Percentiles rank a stretch among this genome's conserved stretches.
Conservation (phyloP, 2,329 filamentous ascomycete genomes). For the Alternaria triticimaculans region DNA sequence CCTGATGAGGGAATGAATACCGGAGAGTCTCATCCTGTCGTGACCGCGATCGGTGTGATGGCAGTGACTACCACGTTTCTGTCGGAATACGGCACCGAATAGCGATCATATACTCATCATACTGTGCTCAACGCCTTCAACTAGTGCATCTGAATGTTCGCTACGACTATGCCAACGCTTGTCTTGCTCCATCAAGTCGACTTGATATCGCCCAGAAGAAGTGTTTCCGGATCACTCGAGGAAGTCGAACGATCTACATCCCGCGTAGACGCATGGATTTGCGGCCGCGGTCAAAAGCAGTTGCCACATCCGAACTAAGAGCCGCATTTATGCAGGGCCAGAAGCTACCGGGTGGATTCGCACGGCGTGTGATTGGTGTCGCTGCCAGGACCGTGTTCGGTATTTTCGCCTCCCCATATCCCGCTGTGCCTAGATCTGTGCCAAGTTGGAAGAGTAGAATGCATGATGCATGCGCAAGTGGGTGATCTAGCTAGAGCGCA, state of each 20-base stretch:
- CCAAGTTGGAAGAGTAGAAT: background rate
- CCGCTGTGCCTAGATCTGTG: slow-evolving; percentile 1
- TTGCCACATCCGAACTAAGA: slow-evolving; percentile 4
- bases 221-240: slow-evolving; percentile 1
- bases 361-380: slow-evolving; percentile 4
- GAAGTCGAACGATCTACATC: background rate
- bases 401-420: background rate
- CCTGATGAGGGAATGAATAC: background rate
- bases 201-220: slow-evolving; percentile 15
- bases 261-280: background rate
- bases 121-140: background rate
- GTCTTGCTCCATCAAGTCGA: background rate
- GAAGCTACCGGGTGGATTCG: slow-evolving; percentile 6
- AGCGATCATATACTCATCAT: background rate
- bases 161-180: background rate
- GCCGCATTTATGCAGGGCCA: slow-evolving; percentile 7
- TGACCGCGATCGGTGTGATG: background rate
- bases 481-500: background rate
- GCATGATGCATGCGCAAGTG: background rate
- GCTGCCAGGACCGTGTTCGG: background rate
- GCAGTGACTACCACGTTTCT: background rate
- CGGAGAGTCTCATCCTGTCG: background rate
- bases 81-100: background rate
- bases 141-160: background rate
- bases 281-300: slow-evolving; percentile 11